Evolutionary conservation across 345 rosid species (phyloP), one percentile per base, ranked within the genome.

Genomic region (Populus davidiana): DNA sequence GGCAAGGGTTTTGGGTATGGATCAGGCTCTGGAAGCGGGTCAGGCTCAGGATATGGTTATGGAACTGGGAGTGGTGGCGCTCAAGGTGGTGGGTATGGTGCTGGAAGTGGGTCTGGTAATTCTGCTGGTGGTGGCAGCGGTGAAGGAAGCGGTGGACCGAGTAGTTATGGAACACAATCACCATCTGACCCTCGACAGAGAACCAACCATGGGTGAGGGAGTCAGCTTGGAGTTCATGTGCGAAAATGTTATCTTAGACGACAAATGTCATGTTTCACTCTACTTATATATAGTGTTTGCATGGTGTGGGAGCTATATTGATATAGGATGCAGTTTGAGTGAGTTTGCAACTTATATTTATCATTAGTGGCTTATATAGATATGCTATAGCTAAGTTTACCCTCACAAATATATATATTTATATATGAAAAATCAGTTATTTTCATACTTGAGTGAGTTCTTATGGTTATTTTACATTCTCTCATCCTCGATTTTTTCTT

Each of bases 11-110:
- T 76, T 14, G 97, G 97, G 9, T 91, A 41, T 59, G 97, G 97
- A n/a, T 90, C 9, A 70, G 98, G 98, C 14, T 75, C 88, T 0
- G 98, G 85, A 25, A 64, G 41, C 14, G 85, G 94, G 33, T 83
- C 93, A 0, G 97, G 98, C 0, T 89, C 90, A 0, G 97, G 96
- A 3, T 88, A 70, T 14, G 97, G 98, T 12, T 92, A 78, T 67
- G 98, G 97, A 33, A 87, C 78, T 29, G 96, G 97, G 16, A 66
- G 94, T 69, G 97, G 94, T 16, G 93, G 92, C 10, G 96, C 94
- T 41, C 90, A 65, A 38, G 94, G 91, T 5, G 90, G 94, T 43
- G 97, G 97, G 3, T 90, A 82, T 33, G 96, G 98, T 43, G 76
- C 81, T n/a, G 96, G 27, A 74, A 85, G 86, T 65, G 94, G 96